phyloP scores from a whole-genome alignment of 75 land plant species.

The Pinus taeda region DNA sequence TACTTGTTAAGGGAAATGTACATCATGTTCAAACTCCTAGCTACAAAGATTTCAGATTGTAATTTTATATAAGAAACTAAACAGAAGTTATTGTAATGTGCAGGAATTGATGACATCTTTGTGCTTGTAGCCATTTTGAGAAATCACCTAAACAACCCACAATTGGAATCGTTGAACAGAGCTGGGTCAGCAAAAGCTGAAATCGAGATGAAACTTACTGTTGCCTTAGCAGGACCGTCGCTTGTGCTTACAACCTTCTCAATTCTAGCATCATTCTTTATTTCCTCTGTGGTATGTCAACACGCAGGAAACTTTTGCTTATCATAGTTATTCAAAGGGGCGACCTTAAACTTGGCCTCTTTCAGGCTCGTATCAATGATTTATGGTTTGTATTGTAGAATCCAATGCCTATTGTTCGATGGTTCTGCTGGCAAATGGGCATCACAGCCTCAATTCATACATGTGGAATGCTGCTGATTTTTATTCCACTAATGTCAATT shows the following conservation, averaged over 20 bases:
- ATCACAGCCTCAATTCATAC: slow-evolving; percentile 44
- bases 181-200: slow-evolving; percentile 20
- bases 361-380: not conserved
- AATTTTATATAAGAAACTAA: not conserved
- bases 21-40: not conserved
- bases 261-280: slow-evolving; percentile 46
- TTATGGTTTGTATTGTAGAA: slow-evolving; percentile 15
- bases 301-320: not conserved
- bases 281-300: slow-evolving; percentile 35
- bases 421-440: slow-evolving; percentile 68
- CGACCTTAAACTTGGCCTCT: not conserved
- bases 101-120: slow-evolving; percentile 53
- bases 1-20: not conserved
- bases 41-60: not conserved
- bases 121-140: slow-evolving; percentile 40
- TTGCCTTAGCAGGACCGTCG: slow-evolving; percentile 48
- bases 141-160: slow-evolving; percentile 27
- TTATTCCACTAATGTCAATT: slow-evolving; percentile 42
- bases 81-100: slow-evolving; percentile 2
- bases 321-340: not conserved
- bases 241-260: slow-evolving; percentile 51
- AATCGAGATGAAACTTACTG: slow-evolving; percentile 31
- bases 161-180: slow-evolving; percentile 10
- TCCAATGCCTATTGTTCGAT: slow-evolving; percentile 43
- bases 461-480: slow-evolving; percentile 42